Evolutionary conservation across 805 yeast genomes (phyloP).

Genomic region (Wickerhamomyces kurtzmanii): DNA sequence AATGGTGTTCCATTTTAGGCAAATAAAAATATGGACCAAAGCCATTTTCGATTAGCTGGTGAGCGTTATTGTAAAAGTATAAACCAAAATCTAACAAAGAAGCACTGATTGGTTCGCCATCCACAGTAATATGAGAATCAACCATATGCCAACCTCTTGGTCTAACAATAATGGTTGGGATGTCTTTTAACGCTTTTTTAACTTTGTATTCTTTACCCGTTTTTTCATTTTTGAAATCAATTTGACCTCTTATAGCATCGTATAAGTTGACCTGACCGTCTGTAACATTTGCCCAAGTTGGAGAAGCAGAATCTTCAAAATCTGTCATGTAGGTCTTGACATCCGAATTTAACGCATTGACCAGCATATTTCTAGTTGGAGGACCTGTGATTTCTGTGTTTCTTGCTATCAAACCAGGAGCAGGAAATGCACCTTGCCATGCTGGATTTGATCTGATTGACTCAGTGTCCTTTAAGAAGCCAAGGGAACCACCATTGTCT

Average conservation of each 20-base stretch:
- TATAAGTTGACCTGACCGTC: conserved; percentile 75
- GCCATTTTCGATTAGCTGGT: conserved; percentile 48
- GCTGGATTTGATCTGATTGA: conserved; percentile 60
- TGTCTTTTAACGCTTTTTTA: conserved; percentile 39
- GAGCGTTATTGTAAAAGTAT: conserved; percentile 69
- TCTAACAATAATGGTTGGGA: conserved; percentile 74
- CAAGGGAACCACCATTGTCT: conserved; percentile 53
- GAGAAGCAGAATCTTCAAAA: conserved; percentile 78
- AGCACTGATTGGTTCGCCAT: conserved; percentile 70
- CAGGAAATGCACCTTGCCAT: conserved; percentile 70
- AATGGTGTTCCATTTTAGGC: conserved; percentile 82
- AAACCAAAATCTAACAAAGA: conserved; percentile 74
- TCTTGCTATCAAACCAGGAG: conserved; percentile 65
- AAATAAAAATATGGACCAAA: conserved; percentile 75
- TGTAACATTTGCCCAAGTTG: conserved; percentile 73
- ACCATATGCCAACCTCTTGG: conserved; percentile 87
- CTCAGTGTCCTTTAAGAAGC: conserved; percentile 60
- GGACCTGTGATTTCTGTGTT: conserved; percentile 83
- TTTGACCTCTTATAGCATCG: conserved; percentile 65
- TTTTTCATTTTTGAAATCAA: conserved; percentile 39
- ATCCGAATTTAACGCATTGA: conserved; percentile 69
- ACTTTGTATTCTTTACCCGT: conserved; percentile 17
- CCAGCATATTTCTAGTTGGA: conserved; percentile 74
- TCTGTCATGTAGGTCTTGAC: conserved; percentile 84
- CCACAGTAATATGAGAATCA: conserved; percentile 62